Conservation (phyloP, 2,329 filamentous ascomycete species). For the Clarireedia paspali region DNA sequence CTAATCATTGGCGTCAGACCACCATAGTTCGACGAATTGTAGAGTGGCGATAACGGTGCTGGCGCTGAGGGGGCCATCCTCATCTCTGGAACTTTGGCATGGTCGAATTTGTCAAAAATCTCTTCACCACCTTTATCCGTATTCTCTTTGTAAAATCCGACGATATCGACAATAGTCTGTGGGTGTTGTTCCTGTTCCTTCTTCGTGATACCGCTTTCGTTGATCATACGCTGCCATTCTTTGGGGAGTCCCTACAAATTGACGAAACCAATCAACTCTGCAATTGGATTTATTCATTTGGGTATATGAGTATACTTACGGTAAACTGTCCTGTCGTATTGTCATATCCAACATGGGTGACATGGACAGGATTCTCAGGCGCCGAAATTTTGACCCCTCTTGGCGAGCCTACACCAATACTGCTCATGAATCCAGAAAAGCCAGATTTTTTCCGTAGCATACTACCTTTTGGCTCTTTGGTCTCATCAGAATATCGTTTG, state of each 20-base stretch:
- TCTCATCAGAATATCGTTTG: constrained; percentile 77
- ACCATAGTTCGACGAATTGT: constrained; percentile 49
- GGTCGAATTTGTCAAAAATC: constrained; percentile 92
- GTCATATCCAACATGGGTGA: constrained; percentile 96
- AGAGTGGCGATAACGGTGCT: constrained; percentile 30
- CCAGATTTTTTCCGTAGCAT: constrained; percentile 76
- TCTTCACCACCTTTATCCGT: constrained; percentile 68
- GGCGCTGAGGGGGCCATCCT: constrained; percentile 32
- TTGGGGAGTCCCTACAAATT: constrained; percentile 72
- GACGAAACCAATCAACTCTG: neutral
- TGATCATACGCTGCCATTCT: constrained; percentile 94
- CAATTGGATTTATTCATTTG: neutral
- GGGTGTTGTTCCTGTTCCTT: constrained; percentile 94
- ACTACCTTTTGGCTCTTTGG: constrained; percentile 51
- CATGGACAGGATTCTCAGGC: constrained; percentile 93
- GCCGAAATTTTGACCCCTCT: constrained; percentile 94
- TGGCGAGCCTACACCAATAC: constrained; percentile 69
- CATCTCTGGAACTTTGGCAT: constrained; percentile 58
- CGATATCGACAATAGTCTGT: constrained; percentile 89
- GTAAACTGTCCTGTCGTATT: constrained; percentile 95
- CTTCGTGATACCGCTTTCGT: constrained; percentile 92
- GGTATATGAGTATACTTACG: constrained; percentile 38
- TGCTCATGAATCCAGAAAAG: constrained; percentile 82
- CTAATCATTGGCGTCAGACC: constrained; percentile 44
- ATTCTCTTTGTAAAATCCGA: constrained; percentile 96